Base-by-base conservation (phyloP, 352 stramenopile species). In the Globisporangium sylvaticum region DNA sequence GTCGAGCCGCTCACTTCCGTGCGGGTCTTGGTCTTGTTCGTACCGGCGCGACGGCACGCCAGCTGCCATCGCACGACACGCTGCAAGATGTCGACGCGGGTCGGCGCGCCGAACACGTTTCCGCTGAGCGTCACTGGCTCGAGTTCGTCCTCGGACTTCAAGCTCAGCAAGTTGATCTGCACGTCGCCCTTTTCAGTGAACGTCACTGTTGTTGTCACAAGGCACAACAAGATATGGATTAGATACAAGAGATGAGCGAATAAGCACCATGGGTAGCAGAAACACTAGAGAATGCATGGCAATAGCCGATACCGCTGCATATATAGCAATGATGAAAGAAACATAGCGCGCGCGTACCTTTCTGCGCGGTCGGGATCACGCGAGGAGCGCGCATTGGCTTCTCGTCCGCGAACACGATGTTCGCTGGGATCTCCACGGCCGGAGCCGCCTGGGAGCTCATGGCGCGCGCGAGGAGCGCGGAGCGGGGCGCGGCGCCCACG, bases 11-110 rank as follows among this genome's bases (percentile, higher is more conserved):
- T 94, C 12, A 90, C 84, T 77, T 96, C 88, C 27, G 85, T 87
- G 70, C 88, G 88, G 62, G 87, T 91, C 81, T 96, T 96, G 70
- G 86, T 90, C 77, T 95, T 95, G 84, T 94, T 90, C 71, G 88
- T 94, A 66, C 87, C 88, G 46, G 87, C 84, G 58, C 88, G 87
- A 68, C 85, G 85, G 66, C 85, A 90, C 22, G 88, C 88, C 15
- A 95, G 72, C 72, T 96, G 87, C 88, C 88, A 96, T 70, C 87
- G 83, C 73, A 96, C 88, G 59, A 96, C 87, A 61, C 88, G 87
- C 73, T 96, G 88, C 66, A 96, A 68, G 65, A 96, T 95, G 69
- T 96, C 88, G 29, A 93, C 83, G 53, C 88, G 88, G 24, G 84
- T 73, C 14, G 88, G 85, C 25, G 85, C 83, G 14, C 79, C 84